These are phyloP conservation scores for Euphorbia celastroides DNA, from an alignment of 441 rosid species.

Conservation along the genomic window DNA sequence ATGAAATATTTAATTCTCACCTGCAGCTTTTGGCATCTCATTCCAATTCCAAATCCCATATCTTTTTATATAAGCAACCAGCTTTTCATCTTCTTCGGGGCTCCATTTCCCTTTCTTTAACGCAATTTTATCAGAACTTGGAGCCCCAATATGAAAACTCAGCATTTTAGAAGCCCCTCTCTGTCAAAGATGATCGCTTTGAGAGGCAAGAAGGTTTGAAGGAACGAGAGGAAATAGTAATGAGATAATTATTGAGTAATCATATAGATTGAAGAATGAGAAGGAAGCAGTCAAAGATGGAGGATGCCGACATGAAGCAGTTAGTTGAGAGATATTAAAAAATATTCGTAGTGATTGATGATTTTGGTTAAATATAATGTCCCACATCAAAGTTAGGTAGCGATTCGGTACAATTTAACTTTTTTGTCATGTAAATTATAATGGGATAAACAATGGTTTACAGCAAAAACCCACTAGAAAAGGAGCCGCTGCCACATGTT, in stretches of 20 bases:
- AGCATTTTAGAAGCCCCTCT: not conserved
- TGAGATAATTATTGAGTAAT: not conserved
- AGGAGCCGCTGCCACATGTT: too few species aligned
- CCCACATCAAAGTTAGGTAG: not conserved
- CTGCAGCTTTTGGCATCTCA: constrained; percentile 25
- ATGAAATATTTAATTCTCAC: not conserved
- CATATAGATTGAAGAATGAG: not conserved
- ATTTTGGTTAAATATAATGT: not conserved
- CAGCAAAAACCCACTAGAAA: too few species aligned
- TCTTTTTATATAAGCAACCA: constrained; percentile 3
- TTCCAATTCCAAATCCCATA: constrained; percentile 13
- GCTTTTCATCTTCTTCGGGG: constrained; percentile 13
- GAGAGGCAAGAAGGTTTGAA: not conserved
- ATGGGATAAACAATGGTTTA: too few species aligned
- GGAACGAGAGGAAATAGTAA: not conserved
- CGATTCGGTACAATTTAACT: not conserved
- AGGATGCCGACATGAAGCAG: not conserved
- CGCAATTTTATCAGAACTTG: not conserved
- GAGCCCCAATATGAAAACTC: not conserved
- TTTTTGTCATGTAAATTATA: too few species aligned
- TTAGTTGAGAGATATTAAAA: not conserved
- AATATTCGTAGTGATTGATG: not conserved
- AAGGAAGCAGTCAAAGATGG: not conserved
- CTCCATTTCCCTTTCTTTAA: constrained; percentile 13
- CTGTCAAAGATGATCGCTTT: not conserved